Base-by-base conservation (phyloP, 441 rosid genomes). In the Erysimum pusillum region DNA sequence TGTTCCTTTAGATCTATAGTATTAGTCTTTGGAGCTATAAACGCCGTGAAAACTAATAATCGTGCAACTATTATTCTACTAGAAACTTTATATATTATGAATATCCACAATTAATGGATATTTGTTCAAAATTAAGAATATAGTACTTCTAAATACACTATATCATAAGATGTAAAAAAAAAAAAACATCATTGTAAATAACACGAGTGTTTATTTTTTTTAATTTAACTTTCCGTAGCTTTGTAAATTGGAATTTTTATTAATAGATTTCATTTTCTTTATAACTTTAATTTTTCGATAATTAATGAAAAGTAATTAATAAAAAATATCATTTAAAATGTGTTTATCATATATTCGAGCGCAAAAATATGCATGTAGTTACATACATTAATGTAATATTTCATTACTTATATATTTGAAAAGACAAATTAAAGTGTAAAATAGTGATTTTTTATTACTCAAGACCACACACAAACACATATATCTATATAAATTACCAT, bases 381-480 rank as follows among this genome's bases (percentile, higher is more conserved):
- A 56, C 28, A 75, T 8, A 32, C 38, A 18, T 39, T 38, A 7
- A 20, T 62, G 34, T 41, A 62, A 63, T 42, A 35, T 54, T 54
- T 20, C 38, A 74, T 59, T 22, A 42, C 39, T 64, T 67, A 25
- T 3, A 20, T 12, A 18, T 67, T 4, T 25, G n/a, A 20, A 38
- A 31, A 7, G 35, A 67, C 17, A 75, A 8, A 15, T 17, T 3
- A 42, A 57, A 75, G 12, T 42, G 64, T 68, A 54, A 8, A 63
- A 22, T 44, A 69, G 17, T 35, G 58, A 53, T 22, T 54, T 51
- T 57, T 63, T 18, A 58, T 77, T 49, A 64, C 41, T 64, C 63
- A 71, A 38, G 20, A 69, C 45, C 67, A 56, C 34, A 60, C 71
- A 51, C 62, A 64, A 22, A 54, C 20, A 77, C 20, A 57, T 53